phyloP scores from a whole-genome alignment of 2,329 filamentous ascomycete species.

The Dothideomycetes sp. region DNA sequence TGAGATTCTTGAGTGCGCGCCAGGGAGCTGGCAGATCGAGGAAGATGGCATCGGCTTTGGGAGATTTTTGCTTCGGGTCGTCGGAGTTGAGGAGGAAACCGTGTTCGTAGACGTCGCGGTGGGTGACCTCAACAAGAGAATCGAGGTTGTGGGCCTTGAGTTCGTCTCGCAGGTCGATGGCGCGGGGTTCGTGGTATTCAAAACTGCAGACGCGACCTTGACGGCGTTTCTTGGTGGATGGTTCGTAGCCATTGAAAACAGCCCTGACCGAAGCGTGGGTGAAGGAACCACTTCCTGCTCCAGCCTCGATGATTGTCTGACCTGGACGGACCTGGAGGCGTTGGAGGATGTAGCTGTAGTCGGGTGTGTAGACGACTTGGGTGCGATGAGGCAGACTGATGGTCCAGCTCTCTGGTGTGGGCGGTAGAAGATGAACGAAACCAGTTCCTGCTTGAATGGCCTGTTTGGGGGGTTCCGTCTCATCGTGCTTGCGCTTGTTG shows the following conservation, averaged over 20 bases:
- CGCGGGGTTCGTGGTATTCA: conserved; percentile 69
- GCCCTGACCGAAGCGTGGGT: conserved; percentile 70
- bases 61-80: conserved; percentile 26
- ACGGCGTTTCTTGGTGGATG: conserved; percentile 26
- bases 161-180: conserved; percentile 59
- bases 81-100: conserved; percentile 52
- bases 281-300: conserved; percentile 74
- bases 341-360: conserved; percentile 78
- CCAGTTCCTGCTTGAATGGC: conserved; percentile 51
- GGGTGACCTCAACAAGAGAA: conserved; percentile 59
- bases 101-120: conserved; percentile 68
- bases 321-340: conserved; percentile 66
- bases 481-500: conserved; percentile 45
- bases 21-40: conserved; percentile 74
- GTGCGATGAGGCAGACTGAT: conserved; percentile 70
- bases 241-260: conserved; percentile 59
- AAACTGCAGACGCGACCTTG: conserved; percentile 69
- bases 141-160: conserved; percentile 58
- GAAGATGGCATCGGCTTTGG: conserved; percentile 62
- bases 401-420: conserved; percentile 77
- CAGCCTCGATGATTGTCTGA: conserved; percentile 66
- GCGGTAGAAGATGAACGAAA: conserved; percentile 69
- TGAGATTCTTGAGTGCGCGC: conserved; percentile 69
- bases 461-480: conserved; percentile 31
- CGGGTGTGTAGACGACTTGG: conserved; percentile 78